Evolutionary conservation across 352 stramenopile genomes (phyloP), one percentile per base, ranked within the genome.

Genomic region (Lagenidium sp.): DNA sequence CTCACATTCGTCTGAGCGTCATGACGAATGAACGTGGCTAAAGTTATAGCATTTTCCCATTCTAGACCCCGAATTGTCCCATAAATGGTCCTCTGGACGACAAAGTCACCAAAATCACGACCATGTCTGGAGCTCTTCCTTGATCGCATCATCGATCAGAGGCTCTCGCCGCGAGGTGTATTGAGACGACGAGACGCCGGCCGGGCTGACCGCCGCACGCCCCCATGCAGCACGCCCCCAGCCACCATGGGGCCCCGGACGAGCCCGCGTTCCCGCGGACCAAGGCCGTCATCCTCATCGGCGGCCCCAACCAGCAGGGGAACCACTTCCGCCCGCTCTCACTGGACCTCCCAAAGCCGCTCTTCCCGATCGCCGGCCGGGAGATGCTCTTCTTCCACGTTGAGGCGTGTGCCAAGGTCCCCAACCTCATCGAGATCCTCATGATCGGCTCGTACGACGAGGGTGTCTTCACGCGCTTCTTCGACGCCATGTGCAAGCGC

Each of bases 351-450:
- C 82, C 82, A 25, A 94, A 92, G 58, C 82, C 82, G 25, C 63
- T 94, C 5, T 94, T 94, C 58, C 80, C 83, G 34, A 76, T 94
- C 41, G 82, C 82, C 2, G 82, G 82, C 1, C 66, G 71, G 22
- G 79, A 91, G 44, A 93, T 93, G 78, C 73, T 94, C 35, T 93
- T 85, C 54, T 91, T 93, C 60, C 82, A 94, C 45, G 80, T 94
- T 8, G 81, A 94, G 44, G 82, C 82, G 3, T 93, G 80, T 36
- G 56, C 80, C 20, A 76, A 78, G 31, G 74, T 94, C 37, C 78
- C 78, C 26, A 90, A 91, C 35, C 40, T 94, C 22, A 61, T 83
- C 35, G 82, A 94, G 55, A 94, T 94, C 50, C 36, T 94, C 25
- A 89, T 94, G 75, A 85, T 94, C 40, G 82, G 82, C 10, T 89